These are phyloP conservation scores for Phaeotremella fagi DNA, from an alignment of 768 basidiomycete species.

Conservation along the genomic window DNA sequence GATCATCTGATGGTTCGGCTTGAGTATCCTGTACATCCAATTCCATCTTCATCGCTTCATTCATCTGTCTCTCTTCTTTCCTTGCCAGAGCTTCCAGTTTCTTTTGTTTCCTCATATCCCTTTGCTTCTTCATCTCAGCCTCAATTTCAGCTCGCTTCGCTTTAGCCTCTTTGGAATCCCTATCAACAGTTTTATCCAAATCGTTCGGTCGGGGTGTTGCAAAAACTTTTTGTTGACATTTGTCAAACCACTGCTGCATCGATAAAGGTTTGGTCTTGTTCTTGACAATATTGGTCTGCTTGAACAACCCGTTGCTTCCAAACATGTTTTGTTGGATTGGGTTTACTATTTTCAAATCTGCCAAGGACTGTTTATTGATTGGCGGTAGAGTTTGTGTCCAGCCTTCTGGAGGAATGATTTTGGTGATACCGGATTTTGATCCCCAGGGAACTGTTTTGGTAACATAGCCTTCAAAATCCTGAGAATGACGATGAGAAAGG, in stretches of 20 bases:
- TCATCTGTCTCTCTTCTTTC: conserved; percentile 15
- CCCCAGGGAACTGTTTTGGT: conserved; percentile 86
- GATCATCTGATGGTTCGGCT: too few species aligned
- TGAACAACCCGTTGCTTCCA: conserved; percentile 76
- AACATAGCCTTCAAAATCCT: conserved; percentile 84
- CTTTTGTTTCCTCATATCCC: conserved; percentile 11
- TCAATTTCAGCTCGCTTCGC: conserved; percentile 10
- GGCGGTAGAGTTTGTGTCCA: conserved; percentile 75
- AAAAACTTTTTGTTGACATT: conserved; percentile 34
- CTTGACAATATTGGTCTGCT: conserved; percentile 86
- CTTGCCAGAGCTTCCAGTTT: conserved; percentile 16
- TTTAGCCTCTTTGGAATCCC: conserved; percentile 31
- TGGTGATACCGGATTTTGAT: conserved; percentile 81
- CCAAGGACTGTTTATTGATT: conserved; percentile 62
- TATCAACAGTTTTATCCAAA: conserved; percentile 18
- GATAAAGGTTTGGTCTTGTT: conserved; percentile 40
- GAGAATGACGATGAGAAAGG: not conserved
- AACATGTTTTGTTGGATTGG: conserved; percentile 94
- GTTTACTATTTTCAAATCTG: conserved; percentile 68
- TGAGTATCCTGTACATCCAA: conserved; percentile 1
- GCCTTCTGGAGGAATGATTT: conserved; percentile 90
- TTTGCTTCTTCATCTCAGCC: conserved; percentile 7
- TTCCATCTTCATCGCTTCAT: too few species aligned
- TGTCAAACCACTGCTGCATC: conserved; percentile 46
- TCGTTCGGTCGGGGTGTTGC: conserved; percentile 38